These are phyloP conservation scores for Calocybe indica DNA, from an alignment of 768 basidiomycete genomes.

Conservation along the genomic window DNA sequence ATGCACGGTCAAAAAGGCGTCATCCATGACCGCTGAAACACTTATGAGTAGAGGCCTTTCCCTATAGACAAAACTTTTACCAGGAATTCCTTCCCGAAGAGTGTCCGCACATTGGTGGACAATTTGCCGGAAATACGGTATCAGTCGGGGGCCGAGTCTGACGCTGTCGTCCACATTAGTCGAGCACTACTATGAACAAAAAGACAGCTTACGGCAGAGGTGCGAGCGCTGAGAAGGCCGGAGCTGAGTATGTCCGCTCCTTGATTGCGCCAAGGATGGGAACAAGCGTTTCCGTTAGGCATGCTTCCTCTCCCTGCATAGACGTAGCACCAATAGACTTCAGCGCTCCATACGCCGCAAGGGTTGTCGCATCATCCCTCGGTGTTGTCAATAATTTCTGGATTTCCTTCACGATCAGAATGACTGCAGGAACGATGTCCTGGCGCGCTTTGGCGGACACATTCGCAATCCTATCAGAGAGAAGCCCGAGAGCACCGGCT, in stretches of 20 bases:
- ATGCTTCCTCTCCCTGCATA: slow-evolving; percentile 58
- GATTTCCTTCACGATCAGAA: slow-evolving; percentile 46
- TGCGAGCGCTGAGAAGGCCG: slow-evolving; percentile 50
- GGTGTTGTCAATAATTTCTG: slow-evolving; percentile 40
- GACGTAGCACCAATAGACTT: slow-evolving; percentile 52
- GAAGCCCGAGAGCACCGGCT: slow-evolving; percentile 60
- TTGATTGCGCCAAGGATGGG: slow-evolving; percentile 44
- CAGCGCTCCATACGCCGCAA: slow-evolving; percentile 55
- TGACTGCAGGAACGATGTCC: slow-evolving; percentile 41
- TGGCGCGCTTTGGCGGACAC: slow-evolving; percentile 53
- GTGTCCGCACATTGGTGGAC: slow-evolving; percentile 49
- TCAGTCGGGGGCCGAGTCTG: slow-evolving; percentile 81
- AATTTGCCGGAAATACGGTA: slow-evolving; percentile 77
- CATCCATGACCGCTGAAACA: slow-evolving; percentile 22
- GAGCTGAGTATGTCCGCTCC: slow-evolving; percentile 26
- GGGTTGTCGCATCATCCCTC: slow-evolving; percentile 31
- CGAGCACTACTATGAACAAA: slow-evolving; percentile 1
- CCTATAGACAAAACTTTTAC: slow-evolving; percentile 15
- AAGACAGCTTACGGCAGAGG: slow-evolving; percentile 48
- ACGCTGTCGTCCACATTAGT: slow-evolving; percentile 33
- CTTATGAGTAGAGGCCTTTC: not conserved
- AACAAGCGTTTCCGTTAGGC: slow-evolving; percentile 56
- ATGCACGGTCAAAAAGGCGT: slow-evolving; percentile 48
- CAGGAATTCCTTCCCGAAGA: slow-evolving; percentile 34
- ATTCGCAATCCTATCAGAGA: slow-evolving; percentile 59